These are phyloP conservation scores for Metschnikowia continentalis DNA, from an alignment of 805 yeast species.

Conservation along the genomic window DNA sequence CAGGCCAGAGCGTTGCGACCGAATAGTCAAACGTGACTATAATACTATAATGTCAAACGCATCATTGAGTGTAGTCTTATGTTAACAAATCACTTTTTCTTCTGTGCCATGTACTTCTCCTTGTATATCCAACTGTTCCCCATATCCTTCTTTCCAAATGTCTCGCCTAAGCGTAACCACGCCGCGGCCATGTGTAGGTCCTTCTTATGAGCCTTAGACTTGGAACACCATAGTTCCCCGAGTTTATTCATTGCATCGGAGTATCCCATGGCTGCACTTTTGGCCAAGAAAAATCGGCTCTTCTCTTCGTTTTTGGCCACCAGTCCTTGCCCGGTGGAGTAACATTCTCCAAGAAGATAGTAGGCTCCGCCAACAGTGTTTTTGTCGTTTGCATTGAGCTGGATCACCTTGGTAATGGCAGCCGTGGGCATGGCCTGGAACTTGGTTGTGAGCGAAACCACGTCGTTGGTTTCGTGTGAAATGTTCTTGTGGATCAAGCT, in stretches of 20 bases:
- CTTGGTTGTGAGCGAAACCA: conserved; percentile 20
- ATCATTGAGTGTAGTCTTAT: not conserved
- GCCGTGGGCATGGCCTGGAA: conserved; percentile 22
- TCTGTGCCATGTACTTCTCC: conserved; percentile 47
- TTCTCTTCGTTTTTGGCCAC: conserved; percentile 45
- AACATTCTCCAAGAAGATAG: conserved; percentile 57
- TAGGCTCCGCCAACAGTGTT: conserved; percentile 47
- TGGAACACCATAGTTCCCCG: conserved; percentile 64
- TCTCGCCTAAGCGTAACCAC: conserved; percentile 64
- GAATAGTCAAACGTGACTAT: not conserved
- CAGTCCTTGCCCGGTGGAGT: conserved; percentile 54
- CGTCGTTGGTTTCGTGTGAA: conserved; percentile 24
- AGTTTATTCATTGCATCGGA: conserved; percentile 65
- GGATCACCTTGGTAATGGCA: conserved; percentile 25
- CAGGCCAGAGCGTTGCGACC: conserved; percentile 5
- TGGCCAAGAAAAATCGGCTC: conserved; percentile 58
- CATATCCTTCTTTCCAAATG: conserved; percentile 54
- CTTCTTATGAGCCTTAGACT: conserved; percentile 51
- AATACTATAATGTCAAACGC: too few species aligned
- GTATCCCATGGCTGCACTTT: conserved; percentile 65
- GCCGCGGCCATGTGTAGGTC: conserved; percentile 62
- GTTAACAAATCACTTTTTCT: conserved; percentile 6
- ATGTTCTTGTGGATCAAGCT: conserved; percentile 23
- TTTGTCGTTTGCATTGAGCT: conserved; percentile 31
- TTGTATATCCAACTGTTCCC: conserved; percentile 77